These are phyloP conservation scores for Fusarium domesticum DNA, from an alignment of 2,329 filamentous ascomycete species.

Conservation along the genomic window DNA sequence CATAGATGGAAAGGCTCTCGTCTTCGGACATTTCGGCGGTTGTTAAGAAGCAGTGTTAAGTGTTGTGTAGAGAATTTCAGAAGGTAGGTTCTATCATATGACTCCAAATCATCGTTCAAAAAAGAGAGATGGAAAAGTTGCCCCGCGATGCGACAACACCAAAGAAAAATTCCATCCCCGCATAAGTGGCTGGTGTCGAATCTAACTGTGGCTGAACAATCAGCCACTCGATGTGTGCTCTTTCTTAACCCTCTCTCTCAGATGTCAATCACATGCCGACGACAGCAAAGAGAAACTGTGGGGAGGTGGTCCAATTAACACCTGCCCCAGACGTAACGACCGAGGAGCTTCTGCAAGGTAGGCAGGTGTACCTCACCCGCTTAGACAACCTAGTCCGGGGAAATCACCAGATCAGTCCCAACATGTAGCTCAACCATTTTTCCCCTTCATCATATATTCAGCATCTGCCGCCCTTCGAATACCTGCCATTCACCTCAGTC, in stretches of 20 bases:
- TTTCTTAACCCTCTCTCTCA: constrained; percentile 2
- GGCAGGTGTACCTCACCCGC: constrained; percentile 16
- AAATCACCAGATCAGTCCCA: constrained; percentile 1
- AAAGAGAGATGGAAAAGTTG: constrained; percentile 19
- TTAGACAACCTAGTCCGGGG: neutral
- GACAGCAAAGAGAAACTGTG: constrained; percentile 17
- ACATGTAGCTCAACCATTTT: constrained; percentile 11
- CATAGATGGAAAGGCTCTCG: constrained; percentile 73
- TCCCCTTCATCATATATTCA: constrained; percentile 3
- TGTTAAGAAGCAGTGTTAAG: neutral
- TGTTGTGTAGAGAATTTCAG: neutral
- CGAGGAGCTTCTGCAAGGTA: constrained; percentile 27
- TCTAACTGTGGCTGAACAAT: constrained; percentile 15
- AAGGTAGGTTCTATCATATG: constrained; percentile 2
- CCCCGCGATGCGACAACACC: constrained; percentile 25
- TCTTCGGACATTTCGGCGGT: constrained; percentile 57
- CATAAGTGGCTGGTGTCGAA: constrained; percentile 20
- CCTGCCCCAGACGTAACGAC: constrained; percentile 29
- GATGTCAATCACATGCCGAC: constrained; percentile 31
- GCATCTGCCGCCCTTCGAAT: neutral
- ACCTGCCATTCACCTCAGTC: neutral
- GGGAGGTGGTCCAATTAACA: constrained; percentile 21
- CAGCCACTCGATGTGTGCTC: no score
- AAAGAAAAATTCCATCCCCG: constrained; percentile 15
- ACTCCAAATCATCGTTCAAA: neutral